Conservation (phyloP, 768 basidiomycete species). For the Serpula lacrymans region DNA sequence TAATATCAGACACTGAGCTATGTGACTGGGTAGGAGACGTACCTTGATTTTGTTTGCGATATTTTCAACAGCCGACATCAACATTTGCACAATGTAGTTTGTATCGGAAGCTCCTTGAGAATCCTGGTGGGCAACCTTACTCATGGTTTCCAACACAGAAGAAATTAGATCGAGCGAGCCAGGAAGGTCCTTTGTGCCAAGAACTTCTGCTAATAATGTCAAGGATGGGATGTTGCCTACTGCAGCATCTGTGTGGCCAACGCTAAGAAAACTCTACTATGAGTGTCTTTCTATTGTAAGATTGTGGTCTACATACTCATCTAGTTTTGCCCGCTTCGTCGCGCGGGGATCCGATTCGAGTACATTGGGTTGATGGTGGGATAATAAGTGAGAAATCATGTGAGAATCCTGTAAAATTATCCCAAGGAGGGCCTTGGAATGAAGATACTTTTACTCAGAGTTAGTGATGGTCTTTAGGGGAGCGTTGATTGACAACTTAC, state of each 20-base stretch:
- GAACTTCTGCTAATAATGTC: conserved; percentile 63
- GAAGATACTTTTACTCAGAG: conserved; percentile 34
- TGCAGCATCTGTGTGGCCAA: conserved; percentile 21
- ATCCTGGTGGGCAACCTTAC: conserved; percentile 56
- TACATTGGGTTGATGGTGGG: conserved; percentile 43
- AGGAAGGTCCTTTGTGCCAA: conserved; percentile 60
- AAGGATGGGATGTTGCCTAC: conserved; percentile 46
- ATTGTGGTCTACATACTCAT: conserved; percentile 38
- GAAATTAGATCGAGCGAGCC: conserved; percentile 72
- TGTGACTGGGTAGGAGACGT: conserved; percentile 14
- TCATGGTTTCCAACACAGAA: conserved; percentile 68
- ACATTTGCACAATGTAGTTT: conserved; percentile 75
- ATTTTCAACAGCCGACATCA: conserved; percentile 79
- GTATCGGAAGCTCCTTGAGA: conserved; percentile 59
- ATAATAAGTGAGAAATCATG: conserved; percentile 52
- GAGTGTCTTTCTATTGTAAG: background rate
- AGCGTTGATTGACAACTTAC: conserved; percentile 33
- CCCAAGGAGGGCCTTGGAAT: conserved; percentile 48
- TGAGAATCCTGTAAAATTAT: conserved; percentile 46
- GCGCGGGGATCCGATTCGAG: conserved; percentile 43
- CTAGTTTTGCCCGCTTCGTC: conserved; percentile 62
- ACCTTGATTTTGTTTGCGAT: conserved; percentile 57
- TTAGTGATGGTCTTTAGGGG: background rate
- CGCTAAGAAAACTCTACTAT: conserved; percentile 6
- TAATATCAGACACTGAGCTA: background rate